A percentile compares a stretch with the other conserved stretches of the same genome.
Evolutionary conservation across 768 basidiomycete species (phyloP).

Genomic region (Chalciporus sphaerocephalus): DNA sequence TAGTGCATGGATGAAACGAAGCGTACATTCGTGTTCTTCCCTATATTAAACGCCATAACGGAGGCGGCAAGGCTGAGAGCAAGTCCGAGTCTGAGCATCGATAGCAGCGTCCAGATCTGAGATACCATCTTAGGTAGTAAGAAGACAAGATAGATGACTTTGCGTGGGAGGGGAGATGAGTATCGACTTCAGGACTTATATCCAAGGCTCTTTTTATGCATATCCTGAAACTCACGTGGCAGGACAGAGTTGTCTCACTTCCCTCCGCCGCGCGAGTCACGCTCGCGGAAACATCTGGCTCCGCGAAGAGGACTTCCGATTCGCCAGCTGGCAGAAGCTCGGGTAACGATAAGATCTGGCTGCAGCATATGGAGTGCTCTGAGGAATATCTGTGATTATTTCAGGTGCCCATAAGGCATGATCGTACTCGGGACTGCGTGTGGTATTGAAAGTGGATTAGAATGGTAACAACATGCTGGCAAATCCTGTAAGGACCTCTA

Average conservation of each 20-base stretch:
- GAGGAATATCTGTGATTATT: neutral
- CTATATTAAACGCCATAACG: slow-evolving; percentile 25
- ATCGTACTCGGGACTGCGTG: neutral
- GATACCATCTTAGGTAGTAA: slow-evolving; percentile 8
- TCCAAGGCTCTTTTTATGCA: slow-evolving; percentile 12
- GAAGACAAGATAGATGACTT: neutral
- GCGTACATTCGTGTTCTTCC: slow-evolving; percentile 22
- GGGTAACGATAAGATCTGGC: neutral
- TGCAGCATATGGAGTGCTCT: neutral
- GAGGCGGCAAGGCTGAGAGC: slow-evolving; percentile 9
- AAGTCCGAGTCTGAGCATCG: slow-evolving; percentile 14
- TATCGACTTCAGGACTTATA: neutral
- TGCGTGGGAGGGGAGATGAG: neutral
- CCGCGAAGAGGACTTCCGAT: slow-evolving; percentile 9
- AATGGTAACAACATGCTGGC: slow-evolving; percentile 1
- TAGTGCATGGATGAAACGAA: neutral
- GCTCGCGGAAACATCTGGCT: neutral
- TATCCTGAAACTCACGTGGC: slow-evolving; percentile 10
- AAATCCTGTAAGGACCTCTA: neutral
- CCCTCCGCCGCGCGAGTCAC: slow-evolving; percentile 6
- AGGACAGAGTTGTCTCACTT: slow-evolving; percentile 7
- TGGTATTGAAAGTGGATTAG: neutral
- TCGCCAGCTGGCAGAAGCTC: slow-evolving; percentile 10
- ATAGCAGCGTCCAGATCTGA: slow-evolving; percentile 1
- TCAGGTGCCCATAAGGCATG: neutral